These are phyloP conservation scores for Schwanniomyces polymorphus DNA, from an alignment of 805 yeast genomes.

Conservation along the genomic window DNA sequence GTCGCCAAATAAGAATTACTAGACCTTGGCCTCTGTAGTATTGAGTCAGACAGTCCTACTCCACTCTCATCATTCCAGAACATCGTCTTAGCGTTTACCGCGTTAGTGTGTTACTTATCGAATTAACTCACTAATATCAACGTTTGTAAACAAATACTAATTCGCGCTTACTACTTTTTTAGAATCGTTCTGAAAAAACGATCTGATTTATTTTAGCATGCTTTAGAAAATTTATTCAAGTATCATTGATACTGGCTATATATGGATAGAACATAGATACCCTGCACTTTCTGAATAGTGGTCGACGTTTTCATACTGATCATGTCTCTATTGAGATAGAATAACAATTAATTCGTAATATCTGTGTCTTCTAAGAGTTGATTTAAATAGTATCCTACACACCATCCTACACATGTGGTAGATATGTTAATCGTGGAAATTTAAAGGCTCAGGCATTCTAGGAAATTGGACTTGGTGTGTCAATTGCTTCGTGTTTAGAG, in stretches of 20 bases:
- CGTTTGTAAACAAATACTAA: background rate
- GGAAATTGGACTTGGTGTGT: background rate
- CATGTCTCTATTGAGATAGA: background rate
- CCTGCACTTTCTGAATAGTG: background rate
- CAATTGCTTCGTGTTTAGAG: background rate
- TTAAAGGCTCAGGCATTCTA: background rate
- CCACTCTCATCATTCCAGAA: background rate
- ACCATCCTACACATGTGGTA: background rate
- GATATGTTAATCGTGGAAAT: background rate
- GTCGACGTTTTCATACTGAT: background rate
- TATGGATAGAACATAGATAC: background rate
- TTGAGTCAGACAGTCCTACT: background rate
- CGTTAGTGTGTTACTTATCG: too few relatives aligned
- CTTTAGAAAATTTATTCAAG: background rate
- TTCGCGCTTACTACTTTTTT: background rate
- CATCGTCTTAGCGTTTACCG: background rate
- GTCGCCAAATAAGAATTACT: background rate
- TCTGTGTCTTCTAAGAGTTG: background rate
- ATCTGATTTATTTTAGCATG: background rate
- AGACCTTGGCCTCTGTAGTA: constrained; percentile 4
- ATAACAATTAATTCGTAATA: background rate
- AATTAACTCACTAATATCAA: too few relatives aligned
- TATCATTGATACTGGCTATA: background rate
- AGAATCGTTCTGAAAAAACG: too few relatives aligned
- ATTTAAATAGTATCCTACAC: background rate